A percentile compares a stretch with the other conserved stretches of the same genome.
Conservation (phyloP, 352 stramenopile genomes). For the Phytophthora ramorum region DNA sequence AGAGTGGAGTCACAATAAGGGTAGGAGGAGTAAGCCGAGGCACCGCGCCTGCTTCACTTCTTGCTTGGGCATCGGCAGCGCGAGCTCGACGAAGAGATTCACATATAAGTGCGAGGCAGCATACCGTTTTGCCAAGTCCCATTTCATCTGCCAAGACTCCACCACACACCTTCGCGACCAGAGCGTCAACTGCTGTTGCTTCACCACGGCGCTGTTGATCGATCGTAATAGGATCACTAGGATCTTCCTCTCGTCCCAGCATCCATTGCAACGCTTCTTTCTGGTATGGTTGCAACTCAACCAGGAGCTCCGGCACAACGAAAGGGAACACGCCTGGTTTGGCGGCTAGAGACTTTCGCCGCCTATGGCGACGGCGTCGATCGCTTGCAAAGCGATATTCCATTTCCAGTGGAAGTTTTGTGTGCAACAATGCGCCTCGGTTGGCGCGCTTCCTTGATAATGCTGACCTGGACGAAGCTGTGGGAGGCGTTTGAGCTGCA, state of each 20-base stretch:
- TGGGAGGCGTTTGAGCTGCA: constrained; percentile 16
- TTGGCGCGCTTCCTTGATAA: constrained; percentile 39
- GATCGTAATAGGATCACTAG: constrained; percentile 31
- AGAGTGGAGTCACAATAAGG: constrained; percentile 85
- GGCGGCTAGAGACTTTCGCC: constrained; percentile 46
- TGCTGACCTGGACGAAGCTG: constrained; percentile 20
- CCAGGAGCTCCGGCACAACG: constrained; percentile 54
- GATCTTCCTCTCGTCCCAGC: constrained; percentile 59
- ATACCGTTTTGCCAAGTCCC: constrained; percentile 92
- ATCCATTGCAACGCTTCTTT: constrained; percentile 91
- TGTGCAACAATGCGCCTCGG: constrained; percentile 47
- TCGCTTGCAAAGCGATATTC: constrained; percentile 68
- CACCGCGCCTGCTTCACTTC: constrained; percentile 32
- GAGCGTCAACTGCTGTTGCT: constrained; percentile 38
- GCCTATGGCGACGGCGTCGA: constrained; percentile 48
- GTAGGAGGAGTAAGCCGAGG: constrained; percentile 61
- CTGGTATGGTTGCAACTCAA: constrained; percentile 86
- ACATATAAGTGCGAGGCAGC: constrained; percentile 82
- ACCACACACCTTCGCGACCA: constrained; percentile 60
- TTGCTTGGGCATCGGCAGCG: constrained; percentile 33
- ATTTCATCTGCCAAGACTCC: constrained; percentile 91
- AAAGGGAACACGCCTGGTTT: constrained; percentile 55
- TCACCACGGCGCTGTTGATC: constrained; percentile 41
- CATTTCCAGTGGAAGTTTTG: constrained; percentile 67
- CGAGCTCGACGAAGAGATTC: constrained; percentile 62